Percentiles rank a stretch among this genome's conserved stretches.
Evolutionary conservation across 2,329 filamentous ascomycete species (phyloP).

Genomic region (Aureobasidium sp.): DNA sequence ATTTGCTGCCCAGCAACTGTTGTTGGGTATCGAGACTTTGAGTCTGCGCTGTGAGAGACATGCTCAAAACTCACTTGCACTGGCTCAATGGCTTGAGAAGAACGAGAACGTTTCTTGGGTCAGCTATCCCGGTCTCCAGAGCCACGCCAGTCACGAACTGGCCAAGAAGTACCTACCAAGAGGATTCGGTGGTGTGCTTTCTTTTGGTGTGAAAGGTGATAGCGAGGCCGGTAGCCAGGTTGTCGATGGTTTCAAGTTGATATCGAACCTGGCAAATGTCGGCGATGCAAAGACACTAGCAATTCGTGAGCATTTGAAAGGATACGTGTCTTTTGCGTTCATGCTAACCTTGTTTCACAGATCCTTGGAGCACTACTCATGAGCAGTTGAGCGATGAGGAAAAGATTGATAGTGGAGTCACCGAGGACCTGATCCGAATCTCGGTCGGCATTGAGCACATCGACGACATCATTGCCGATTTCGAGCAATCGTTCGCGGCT

Average conservation of each 20-base stretch:
- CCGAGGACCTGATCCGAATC: constrained; percentile 86
- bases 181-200: constrained; percentile 85
- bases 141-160: constrained; percentile 68
- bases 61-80: constrained; percentile 69
- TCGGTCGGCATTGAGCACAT: constrained; percentile 95
- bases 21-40: constrained; percentile 84
- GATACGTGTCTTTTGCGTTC: not conserved
- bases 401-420: constrained; percentile 72
- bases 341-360: not conserved
- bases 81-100: constrained; percentile 77
- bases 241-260: constrained; percentile 89
- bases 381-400: constrained; percentile 84
- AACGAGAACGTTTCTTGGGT: constrained; percentile 87
- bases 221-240: constrained; percentile 76
- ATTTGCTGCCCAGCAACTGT: constrained; percentile 85
- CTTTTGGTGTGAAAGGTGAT: constrained; percentile 88
- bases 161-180: constrained; percentile 82
- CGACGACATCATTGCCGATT: constrained; percentile 93
- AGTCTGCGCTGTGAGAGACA: constrained; percentile 81
- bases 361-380: constrained; percentile 93
- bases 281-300: constrained; percentile 92
- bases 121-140: constrained; percentile 81
- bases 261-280: constrained; percentile 93
- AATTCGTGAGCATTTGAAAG: constrained; percentile 45
- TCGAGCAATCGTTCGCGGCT: constrained; percentile 75